Base-by-base conservation (phyloP, 2,329 filamentous ascomycete genomes). In the Diaporthe capsici region DNA sequence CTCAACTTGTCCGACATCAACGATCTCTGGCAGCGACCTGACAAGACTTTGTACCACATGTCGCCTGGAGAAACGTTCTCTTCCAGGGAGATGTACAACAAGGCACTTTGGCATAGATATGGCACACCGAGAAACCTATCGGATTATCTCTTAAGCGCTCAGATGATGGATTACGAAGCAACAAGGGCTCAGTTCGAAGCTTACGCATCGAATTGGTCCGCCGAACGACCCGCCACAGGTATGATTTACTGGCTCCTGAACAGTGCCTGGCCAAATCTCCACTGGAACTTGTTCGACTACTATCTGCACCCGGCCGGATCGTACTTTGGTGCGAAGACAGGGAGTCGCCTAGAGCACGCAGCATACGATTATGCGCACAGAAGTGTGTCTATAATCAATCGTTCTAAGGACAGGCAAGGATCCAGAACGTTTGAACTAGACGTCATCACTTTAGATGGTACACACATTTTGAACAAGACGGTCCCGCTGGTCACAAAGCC, bases 171-270 rank as follows among this genome's bases (percentile, higher is more conserved):
- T 80, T 93, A 92, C 78, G 91, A 93, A 81, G 90, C 90, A 1
- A 92, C 89, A 0, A 85, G 90, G 2, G 85, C 90, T 0, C 84
- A 92, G 78, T 91, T 90, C 73, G 91, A 93, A 79, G 90, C 83
- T 0, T 92, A 88, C 79, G 84, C 87, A 0, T 83, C 87, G 3
- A 83, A 85, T 0, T 91, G 90, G 86, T 88, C 80, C 76, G 85
- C 84, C 1, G 80, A 83, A 1, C 83, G 88, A 4, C 88, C 90
- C 0, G 90, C 91, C 0, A 92, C 91, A 0, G 91, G 91, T 0
- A 67, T 90, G 65, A 88, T 93, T 22, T 93, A 93, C 83, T 93
- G 91, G 91, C 93, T 93, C 91, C 81, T 93, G 72, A 92, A 92
- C 78, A 88, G 88, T 61, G 91, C 91, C 0, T 93, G 91, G 90